Base-by-base conservation (phyloP, 148 eudicot genomes). In the Rhododendron henanense region DNA sequence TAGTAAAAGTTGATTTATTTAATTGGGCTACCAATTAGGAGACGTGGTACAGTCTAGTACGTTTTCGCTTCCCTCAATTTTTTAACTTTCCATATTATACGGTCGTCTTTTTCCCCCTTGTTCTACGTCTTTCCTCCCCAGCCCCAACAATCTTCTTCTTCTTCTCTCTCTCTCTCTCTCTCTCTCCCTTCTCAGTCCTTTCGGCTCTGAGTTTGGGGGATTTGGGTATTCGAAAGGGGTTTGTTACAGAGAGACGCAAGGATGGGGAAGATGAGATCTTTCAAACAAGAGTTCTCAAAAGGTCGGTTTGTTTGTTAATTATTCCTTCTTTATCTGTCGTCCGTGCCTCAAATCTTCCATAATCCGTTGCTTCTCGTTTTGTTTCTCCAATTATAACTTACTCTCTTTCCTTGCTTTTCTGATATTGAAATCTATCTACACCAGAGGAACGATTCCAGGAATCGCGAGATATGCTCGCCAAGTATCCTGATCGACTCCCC, bases 401-500 rank as follows among this genome's bases (percentile, higher is more conserved):
- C 23, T 53, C 44, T 15, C 21, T 55, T 55, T 50, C 47, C 19
- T 78, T 10, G 25, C 37, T 75, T 33, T 35, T 76, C 25, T 76
- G n/a, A 19, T 18, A 77, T 41, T 19, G 48, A 6, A 39, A 41
- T 8, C 11, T 41, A 41, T 19, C n/a, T 39, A n/a, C 65, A 39
- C 84, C 95, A 96, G 98, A 94, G 71, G 94, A 95, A 90, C 84
- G 97, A 85, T 81, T 73, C 59, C 78, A 84, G 77, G 99, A 96
- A 86, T 93, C 98, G 13, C 87, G 89, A 69, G 96, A 94, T 28
- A 96, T 96, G 87, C 88, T 96, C 79, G 95, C 96, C 88, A 96
- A 91, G 75, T 96, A 93, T 81, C 96, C 97, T 76, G 96, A 95
- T 79, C 95, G 99, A 33, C 78, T 96, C 9, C 99, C 99, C 19